Evolutionary conservation across 164 flowering plant species (phyloP).

Genomic region (Magnolia changhungtana): DNA sequence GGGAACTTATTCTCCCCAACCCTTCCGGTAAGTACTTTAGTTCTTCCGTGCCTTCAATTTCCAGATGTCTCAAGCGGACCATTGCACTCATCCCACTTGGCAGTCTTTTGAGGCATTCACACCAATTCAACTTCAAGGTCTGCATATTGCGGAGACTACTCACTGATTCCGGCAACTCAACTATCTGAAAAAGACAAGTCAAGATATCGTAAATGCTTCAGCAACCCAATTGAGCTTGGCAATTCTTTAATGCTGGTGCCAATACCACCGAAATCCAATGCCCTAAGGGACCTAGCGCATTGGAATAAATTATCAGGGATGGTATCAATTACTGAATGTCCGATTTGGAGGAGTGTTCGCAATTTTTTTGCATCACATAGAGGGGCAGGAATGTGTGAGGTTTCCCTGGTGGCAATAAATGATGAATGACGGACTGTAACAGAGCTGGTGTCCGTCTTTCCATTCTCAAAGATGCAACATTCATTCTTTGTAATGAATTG

Average conservation of each 20-base stretch:
- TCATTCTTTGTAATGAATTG: no score
- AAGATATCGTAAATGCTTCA: constrained; percentile 10
- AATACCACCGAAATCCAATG: background rate
- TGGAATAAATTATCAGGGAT: background rate
- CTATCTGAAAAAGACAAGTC: background rate
- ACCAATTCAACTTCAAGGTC: constrained; percentile 13
- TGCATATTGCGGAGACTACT: background rate
- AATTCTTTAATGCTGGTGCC: background rate
- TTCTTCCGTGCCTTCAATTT: background rate
- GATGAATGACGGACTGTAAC: no score
- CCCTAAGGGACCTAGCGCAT: background rate
- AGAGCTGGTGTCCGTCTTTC: no score
- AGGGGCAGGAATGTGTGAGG: no score
- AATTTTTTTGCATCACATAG: no score
- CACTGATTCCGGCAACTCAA: constrained; percentile 17
- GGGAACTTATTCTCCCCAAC: constrained; percentile 2
- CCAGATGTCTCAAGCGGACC: constrained; percentile 6
- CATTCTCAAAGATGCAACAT: no score
- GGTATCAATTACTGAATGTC: no score
- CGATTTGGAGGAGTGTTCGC: background rate
- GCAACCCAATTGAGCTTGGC: background rate
- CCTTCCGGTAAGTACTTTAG: background rate
- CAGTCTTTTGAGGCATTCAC: background rate
- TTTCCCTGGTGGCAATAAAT: no score
- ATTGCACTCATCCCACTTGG: background rate